Percentiles rank a stretch among this genome's conserved stretches.
Conservation (phyloP, 176 grass and related monocot species). For the Oryza meyeriana region DNA sequence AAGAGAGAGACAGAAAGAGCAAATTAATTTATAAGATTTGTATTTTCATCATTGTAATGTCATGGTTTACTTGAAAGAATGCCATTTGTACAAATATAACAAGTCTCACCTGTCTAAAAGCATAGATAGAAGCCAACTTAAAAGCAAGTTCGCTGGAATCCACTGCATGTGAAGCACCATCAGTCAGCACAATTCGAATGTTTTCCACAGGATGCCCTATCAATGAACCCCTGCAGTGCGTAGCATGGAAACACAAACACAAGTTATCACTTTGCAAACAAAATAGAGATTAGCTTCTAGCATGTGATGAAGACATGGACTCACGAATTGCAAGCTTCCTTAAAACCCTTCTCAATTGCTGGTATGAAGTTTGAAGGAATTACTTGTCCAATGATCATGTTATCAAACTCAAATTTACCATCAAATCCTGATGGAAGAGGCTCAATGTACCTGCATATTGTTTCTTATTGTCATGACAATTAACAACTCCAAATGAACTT, state of each 20-base stretch:
- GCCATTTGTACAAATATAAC: neutral
- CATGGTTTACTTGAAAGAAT: slow-evolving; percentile 20
- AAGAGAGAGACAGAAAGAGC: slow-evolving; percentile 17
- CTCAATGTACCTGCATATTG: slow-evolving; percentile 77
- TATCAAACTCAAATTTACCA: slow-evolving; percentile 93
- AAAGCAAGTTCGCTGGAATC: slow-evolving; percentile 99
- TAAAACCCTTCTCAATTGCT: slow-evolving; percentile 96
- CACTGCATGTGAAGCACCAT: slow-evolving; percentile 91
- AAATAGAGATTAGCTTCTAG: slow-evolving; percentile 21
- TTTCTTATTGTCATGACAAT: slow-evolving; percentile 20
- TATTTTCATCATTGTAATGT: neutral
- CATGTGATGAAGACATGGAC: slow-evolving; percentile 9
- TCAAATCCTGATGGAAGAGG: slow-evolving; percentile 70
- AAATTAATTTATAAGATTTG: slow-evolving; percentile 16
- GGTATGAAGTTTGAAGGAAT: slow-evolving; percentile 91
- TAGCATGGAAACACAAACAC: slow-evolving; percentile 13
- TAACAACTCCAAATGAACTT: neutral
- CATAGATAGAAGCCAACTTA: slow-evolving; percentile 95
- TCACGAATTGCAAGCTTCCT: slow-evolving; percentile 95
- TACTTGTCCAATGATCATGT: slow-evolving; percentile 89
- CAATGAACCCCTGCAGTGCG: slow-evolving; percentile 64
- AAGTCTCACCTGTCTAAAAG: slow-evolving; percentile 83
- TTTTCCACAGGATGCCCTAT: slow-evolving; percentile 94
- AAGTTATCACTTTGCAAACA: slow-evolving; percentile 13
- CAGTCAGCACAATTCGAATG: slow-evolving; percentile 75